Evolutionary conservation across 2,329 filamentous ascomycete species (phyloP), one percentile per base, ranked within the genome.

Genomic region (Fusarium sarcochroum): DNA sequence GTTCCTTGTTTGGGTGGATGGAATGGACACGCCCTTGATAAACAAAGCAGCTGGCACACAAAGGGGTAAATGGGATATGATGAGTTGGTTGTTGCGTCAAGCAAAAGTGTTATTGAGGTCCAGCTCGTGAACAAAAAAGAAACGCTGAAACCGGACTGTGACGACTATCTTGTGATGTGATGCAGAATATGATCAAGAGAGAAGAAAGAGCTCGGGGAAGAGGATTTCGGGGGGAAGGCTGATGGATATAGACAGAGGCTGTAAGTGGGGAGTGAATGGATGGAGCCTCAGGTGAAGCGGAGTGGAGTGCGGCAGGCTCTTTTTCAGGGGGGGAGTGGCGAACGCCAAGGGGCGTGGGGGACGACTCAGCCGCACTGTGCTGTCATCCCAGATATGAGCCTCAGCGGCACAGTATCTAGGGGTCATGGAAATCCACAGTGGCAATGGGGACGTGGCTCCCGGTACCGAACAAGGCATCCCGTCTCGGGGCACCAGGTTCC

Each of bases 171-270:
- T 15, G 35, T 35, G 52, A 57, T 62, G 18, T 55, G 30, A 35
- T 18, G 50, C 18, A 17, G 35, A 37, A 35, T 40, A 47, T 25
- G 35, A 53, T 51, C 23, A 60, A 60, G 41, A 40, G 17, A 45
- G n/a, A 40, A 48, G 37, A 58, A 58, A 54, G 25, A 68, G 46
- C 37, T 46, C n/a, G 38, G 51, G 64, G 54, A 68, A 54, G 37
- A 48, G 46, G 46, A 68, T 68, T 56, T 58, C 45, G 65, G 66
- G 65, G 64, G 66, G 50, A 53, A 52, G 59, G 65, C 57, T 62
- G 60, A 68, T 68, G 65, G 66, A 69, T 67, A 69, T 69, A 68
- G 50, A 60, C 59, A 47, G 34, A 65, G 57, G 57, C 51, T 56
- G 49, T 62, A 51, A 48, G 55, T 49, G 54, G 59, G 45, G 62